These are phyloP conservation scores for Moesziomyces antarcticus DNA, from an alignment of 1,284 basidiomycete species.

Conservation along the genomic window DNA sequence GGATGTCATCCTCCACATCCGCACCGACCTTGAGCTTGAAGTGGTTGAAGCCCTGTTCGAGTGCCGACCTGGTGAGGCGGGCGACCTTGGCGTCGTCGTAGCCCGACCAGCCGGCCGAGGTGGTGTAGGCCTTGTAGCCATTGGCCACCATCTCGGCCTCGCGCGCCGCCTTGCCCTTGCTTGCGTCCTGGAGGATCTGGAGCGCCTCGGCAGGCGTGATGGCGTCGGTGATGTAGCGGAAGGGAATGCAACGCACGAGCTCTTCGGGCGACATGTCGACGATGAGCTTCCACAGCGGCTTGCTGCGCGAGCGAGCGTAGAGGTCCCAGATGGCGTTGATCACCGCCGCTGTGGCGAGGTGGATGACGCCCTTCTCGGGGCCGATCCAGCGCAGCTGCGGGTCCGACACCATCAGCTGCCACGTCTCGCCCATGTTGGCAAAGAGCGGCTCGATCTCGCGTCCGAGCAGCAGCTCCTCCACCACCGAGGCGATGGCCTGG, in stretches of 20 bases:
- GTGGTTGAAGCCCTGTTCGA: conserved; percentile 74
- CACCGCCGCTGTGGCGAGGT: conserved; percentile 82
- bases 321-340: conserved; percentile 77
- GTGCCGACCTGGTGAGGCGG: conserved; percentile 84
- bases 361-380: conserved; percentile 87
- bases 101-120: conserved; percentile 77
- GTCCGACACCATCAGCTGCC: conserved; percentile 50
- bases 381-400: conserved; percentile 70
- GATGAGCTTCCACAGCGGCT: conserved; percentile 86
- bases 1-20: conserved; percentile 81
- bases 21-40: conserved; percentile 88
- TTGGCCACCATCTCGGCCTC: conserved; percentile 46
- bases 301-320: conserved; percentile 79
- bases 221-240: conserved; percentile 88
- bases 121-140: conserved; percentile 94
- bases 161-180: conserved; percentile 77
- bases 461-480: conserved; percentile 81
- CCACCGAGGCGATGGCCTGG: conserved; percentile 46
- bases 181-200: conserved; percentile 80
- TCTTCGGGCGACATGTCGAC: conserved; percentile 85
- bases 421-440: conserved; percentile 75
- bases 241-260: conserved; percentile 83
- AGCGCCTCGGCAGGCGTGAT: conserved; percentile 91
- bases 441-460: conserved; percentile 85
- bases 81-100: conserved; percentile 92